A percentile compares a stretch with the other conserved stretches of the same genome.
phyloP scores from a whole-genome alignment of 2,329 filamentous ascomycete genomes.

The Xylogone sp. region DNA sequence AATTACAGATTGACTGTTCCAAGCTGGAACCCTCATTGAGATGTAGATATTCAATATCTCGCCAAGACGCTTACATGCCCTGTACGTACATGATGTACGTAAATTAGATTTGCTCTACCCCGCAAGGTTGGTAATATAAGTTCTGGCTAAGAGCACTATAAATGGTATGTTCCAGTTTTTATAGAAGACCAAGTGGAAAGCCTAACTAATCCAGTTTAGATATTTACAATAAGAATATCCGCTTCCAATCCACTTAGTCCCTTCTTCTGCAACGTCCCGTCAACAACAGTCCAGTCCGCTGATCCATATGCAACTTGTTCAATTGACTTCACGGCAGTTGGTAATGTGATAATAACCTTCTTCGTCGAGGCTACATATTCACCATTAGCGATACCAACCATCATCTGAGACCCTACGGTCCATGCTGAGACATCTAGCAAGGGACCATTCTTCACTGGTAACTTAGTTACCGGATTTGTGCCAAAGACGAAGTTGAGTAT shows the following conservation, averaged over 20 bases:
- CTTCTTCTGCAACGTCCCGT: constrained; percentile 4
- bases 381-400: constrained; percentile 34
- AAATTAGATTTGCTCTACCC: too few relatives aligned
- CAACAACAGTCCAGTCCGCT: constrained; percentile 7
- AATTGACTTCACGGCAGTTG: neutral
- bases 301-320: constrained; percentile 7
- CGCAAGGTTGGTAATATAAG: too few relatives aligned
- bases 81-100: too few relatives aligned
- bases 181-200: too few relatives aligned
- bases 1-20: too few relatives aligned
- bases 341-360: neutral
- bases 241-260: constrained; percentile 11
- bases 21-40: too few relatives aligned
- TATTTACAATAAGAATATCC: constrained; percentile 12
- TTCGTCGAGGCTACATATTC: constrained; percentile 16
- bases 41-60: too few relatives aligned
- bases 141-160: too few relatives aligned
- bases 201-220: neutral
- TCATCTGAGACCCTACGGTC: constrained; percentile 26
- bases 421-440: constrained; percentile 35
- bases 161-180: too few relatives aligned
- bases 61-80: too few relatives aligned
- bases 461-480: neutral
- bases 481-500: constrained; percentile 32
- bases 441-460: constrained; percentile 8